Percentiles rank a stretch among this genome's conserved stretches.
Conservation (phyloP, 345 rosid genomes). For the Brassica nigra region DNA sequence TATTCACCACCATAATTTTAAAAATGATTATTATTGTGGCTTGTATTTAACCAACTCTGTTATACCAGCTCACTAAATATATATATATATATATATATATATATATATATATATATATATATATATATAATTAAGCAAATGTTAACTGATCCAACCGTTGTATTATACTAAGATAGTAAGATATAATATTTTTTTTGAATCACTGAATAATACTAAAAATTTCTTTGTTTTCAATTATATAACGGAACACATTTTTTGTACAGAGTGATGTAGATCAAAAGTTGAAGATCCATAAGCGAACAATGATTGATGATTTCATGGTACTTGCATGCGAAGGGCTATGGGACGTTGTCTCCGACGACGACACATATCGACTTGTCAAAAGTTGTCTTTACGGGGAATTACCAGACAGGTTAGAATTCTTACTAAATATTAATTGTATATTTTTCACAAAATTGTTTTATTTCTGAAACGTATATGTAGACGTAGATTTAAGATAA, state of each 20-base stretch:
- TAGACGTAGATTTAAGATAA: neutral
- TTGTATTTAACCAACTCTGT: neutral
- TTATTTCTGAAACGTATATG: neutral
- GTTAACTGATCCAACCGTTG: neutral
- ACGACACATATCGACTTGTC: conserved; percentile 61
- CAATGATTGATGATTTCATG: conserved; percentile 58
- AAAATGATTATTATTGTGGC: neutral
- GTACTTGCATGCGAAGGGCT: conserved; percentile 79
- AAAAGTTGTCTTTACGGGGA: conserved; percentile 56
- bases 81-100: neutral
- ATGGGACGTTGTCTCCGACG: conserved; percentile 73
- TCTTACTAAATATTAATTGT: neutral
- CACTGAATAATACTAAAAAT: neutral
- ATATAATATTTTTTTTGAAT: neutral
- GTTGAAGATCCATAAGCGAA: conserved; percentile 40
- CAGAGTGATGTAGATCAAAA: conserved; percentile 26
- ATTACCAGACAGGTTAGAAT: neutral
- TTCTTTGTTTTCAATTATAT: neutral
- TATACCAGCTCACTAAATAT: neutral
- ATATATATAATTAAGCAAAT: neutral
- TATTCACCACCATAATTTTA: neutral
- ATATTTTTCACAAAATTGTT: neutral
- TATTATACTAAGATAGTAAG: neutral
- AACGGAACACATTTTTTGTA: neutral
- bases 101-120: too few relatives aligned